Evolutionary conservation across 345 rosid genomes (phyloP).

Genomic region (Mangifera indica): DNA sequence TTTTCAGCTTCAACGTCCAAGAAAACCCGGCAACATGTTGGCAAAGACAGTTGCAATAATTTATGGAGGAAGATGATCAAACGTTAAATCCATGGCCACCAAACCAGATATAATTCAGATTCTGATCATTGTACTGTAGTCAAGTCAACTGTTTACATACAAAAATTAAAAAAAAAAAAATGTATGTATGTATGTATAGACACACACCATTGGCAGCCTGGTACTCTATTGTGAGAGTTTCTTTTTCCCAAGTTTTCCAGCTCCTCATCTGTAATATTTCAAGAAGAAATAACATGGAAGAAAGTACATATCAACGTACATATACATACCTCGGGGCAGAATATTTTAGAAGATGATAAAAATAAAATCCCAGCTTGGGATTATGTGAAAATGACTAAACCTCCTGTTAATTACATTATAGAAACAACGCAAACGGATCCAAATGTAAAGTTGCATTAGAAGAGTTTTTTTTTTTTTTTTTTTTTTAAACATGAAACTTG

Average conservation of each 20-base stretch:
- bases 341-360: not conserved
- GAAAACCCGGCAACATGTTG: too few relatives aligned
- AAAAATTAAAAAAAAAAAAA: too few relatives aligned
- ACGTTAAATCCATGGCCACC: too few relatives aligned
- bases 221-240: conserved; percentile 26
- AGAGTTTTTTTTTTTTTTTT: not conserved
- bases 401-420: not conserved
- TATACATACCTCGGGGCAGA: not conserved
- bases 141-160: too few relatives aligned
- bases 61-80: too few relatives aligned
- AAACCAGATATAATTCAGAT: too few relatives aligned
- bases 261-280: conserved; percentile 20
- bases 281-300: not conserved
- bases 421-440: not conserved
- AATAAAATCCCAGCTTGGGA: too few relatives aligned
- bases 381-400: not conserved
- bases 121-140: too few relatives aligned
- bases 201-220: conserved; percentile 24
- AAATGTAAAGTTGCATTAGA: not conserved
- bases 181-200: too few relatives aligned
- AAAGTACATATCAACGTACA: not conserved
- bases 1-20: too few relatives aligned
- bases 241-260: conserved; percentile 38
- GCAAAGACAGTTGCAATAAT: too few relatives aligned
- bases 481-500: not conserved